Evolutionary conservation across 306 rosid species (phyloP).

Genomic region (Vigna reflexopilosa): DNA sequence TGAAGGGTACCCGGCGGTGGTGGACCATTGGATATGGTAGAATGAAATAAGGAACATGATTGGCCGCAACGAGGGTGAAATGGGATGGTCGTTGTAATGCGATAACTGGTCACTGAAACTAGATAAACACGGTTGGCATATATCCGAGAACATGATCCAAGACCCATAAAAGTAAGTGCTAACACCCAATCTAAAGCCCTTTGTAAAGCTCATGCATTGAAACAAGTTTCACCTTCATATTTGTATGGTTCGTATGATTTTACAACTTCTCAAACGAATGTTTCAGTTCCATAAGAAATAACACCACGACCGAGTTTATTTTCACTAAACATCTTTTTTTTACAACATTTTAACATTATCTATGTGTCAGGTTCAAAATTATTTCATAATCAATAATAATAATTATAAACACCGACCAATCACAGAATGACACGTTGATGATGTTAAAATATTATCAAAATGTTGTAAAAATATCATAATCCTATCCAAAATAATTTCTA

Average conservation of each 20-base stretch:
- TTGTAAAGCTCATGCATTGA: constrained; percentile 6
- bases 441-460: no score
- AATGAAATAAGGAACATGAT: constrained; percentile 38
- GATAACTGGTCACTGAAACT: constrained; percentile 23
- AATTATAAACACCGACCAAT: no score
- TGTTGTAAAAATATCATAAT: no score
- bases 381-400: no score
- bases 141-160: constrained; percentile 30
- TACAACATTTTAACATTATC: no score
- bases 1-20: constrained; percentile 52
- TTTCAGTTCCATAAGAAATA: no score
- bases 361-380: no score
- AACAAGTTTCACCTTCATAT: background rate
- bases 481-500: no score
- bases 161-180: constrained; percentile 31
- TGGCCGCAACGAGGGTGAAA: constrained; percentile 47
- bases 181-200: constrained; percentile 7
- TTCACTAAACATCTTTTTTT: no score
- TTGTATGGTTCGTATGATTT: background rate
- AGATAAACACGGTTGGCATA: constrained; percentile 12
- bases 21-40: constrained; percentile 30
- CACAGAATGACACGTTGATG: no score
- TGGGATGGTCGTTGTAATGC: constrained; percentile 43
- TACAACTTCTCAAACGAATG: background rate
- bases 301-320: no score